Evolutionary conservation across 176 grass and related monocot genomes (phyloP).

Genomic region (Aegilops tauschii): DNA sequence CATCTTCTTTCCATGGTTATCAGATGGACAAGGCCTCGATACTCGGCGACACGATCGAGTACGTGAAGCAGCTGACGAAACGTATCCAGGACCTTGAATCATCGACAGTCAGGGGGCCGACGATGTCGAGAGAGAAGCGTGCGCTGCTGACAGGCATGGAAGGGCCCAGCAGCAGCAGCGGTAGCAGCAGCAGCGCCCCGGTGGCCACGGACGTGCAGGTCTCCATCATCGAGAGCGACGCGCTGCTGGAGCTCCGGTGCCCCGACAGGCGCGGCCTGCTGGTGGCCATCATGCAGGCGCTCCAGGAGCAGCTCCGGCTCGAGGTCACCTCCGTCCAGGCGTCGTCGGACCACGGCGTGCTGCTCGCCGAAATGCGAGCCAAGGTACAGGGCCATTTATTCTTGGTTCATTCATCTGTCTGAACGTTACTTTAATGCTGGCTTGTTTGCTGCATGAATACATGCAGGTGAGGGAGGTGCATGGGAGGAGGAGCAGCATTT

Average conservation of each 20-base stretch:
- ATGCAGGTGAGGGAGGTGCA: constrained; percentile 57
- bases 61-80: constrained; percentile 72
- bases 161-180: not conserved
- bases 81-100: constrained; percentile 79
- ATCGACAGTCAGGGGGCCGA: constrained; percentile 29
- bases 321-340: constrained; percentile 61
- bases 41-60: constrained; percentile 81
- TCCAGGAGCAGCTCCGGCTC: constrained; percentile 55
- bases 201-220: constrained; percentile 55
- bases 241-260: constrained; percentile 68
- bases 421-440: too few species aligned
- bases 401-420: not conserved
- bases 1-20: not conserved
- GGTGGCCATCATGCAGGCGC: constrained; percentile 56
- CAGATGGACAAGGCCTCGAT: constrained; percentile 93
- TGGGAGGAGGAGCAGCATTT: constrained; percentile 71
- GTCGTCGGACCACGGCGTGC: constrained; percentile 31
- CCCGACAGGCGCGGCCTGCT: constrained; percentile 53
- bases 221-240: constrained; percentile 69
- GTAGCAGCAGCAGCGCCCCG: not conserved
- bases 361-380: constrained; percentile 51
- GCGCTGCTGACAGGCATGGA: constrained; percentile 18
- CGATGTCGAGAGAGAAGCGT: constrained; percentile 10
- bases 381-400: constrained; percentile 23
- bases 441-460: not conserved